A percentile compares a stretch with the other conserved stretches of the same genome.
Evolutionary conservation across 176 grass and related monocot genomes (phyloP).

Genomic region (Avena insularis): DNA sequence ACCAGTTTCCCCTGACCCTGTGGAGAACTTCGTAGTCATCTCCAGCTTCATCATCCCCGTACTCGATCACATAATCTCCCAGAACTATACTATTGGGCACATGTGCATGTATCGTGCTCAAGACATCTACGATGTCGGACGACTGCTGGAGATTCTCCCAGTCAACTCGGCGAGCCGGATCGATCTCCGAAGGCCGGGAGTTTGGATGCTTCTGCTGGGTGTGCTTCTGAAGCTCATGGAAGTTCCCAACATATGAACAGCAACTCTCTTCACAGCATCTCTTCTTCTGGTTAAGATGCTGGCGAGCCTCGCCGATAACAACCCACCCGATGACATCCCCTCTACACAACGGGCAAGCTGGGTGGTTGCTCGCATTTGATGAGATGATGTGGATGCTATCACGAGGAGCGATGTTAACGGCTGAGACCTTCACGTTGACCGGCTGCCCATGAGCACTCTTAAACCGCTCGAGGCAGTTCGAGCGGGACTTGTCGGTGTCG

Average conservation of each 20-base stretch:
- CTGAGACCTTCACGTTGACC: constrained; percentile 57
- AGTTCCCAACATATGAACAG: constrained; percentile 79
- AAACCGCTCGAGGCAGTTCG: constrained; percentile 90
- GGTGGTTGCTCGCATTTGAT: constrained; percentile 58
- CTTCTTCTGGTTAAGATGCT: constrained; percentile 83
- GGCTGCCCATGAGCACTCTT: constrained; percentile 76
- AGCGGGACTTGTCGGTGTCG: constrained; percentile 85
- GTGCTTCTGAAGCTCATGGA: constrained; percentile 85
- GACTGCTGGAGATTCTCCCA: constrained; percentile 98
- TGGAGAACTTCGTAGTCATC: constrained; percentile 82
- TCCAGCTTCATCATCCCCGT: constrained; percentile 83
- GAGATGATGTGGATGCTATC: constrained; percentile 78
- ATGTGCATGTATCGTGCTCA: constrained; percentile 92
- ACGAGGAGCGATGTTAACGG: constrained; percentile 51
- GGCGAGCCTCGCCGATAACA: constrained; percentile 71
- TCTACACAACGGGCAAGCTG: constrained; percentile 87
- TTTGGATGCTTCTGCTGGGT: constrained; percentile 84
- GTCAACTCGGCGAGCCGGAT: constrained; percentile 71
- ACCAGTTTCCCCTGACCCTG: constrained; percentile 79
- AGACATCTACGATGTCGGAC: constrained; percentile 87
- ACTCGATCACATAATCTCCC: constrained; percentile 96
- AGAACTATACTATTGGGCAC: constrained; percentile 81
- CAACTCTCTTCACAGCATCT: constrained; percentile 86
- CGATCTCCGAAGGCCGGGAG: constrained; percentile 85
- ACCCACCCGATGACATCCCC: constrained; percentile 88